Evolutionary conservation across 768 basidiomycete species (phyloP).

Genomic region (Pilatotrama ljubarskyi): DNA sequence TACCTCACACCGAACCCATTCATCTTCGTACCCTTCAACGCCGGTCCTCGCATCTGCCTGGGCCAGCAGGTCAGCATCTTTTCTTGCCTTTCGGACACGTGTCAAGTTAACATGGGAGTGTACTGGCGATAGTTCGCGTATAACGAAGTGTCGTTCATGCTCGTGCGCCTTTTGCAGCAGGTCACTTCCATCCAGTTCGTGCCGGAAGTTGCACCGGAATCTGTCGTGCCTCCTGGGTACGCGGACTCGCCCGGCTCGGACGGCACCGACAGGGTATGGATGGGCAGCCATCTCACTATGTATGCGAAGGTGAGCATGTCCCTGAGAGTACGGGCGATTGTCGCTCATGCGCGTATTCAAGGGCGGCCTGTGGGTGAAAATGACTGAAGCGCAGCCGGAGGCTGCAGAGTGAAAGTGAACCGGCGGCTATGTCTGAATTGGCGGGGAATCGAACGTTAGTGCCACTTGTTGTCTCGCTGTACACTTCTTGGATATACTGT

Average conservation of each 20-base stretch:
- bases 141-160: conserved; percentile 54
- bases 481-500: no score
- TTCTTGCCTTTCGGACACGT: background rate
- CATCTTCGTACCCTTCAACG: conserved; percentile 43
- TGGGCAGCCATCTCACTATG: conserved; percentile 39
- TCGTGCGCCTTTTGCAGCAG: conserved; percentile 53
- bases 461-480: no score
- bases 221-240: conserved; percentile 22
- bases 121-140: conserved; percentile 45
- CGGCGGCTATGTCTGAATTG: no score
- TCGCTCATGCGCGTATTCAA: conserved; percentile 8
- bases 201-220: conserved; percentile 29
- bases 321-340: no score
- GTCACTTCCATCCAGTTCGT: conserved; percentile 36
- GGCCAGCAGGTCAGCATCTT: conserved; percentile 35
- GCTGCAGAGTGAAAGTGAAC: background rate
- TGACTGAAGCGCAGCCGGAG: conserved; percentile 32
- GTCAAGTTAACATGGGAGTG: no score
- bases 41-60: conserved; percentile 35
- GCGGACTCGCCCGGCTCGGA: conserved; percentile 21
- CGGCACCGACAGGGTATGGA: conserved; percentile 36
- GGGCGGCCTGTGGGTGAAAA: conserved; percentile 50
- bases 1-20: conserved; percentile 58
- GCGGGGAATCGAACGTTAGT: no score
- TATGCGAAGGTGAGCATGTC: conserved; percentile 38